These are phyloP conservation scores for Aegilops longissima DNA, from an alignment of 176 grass and related monocot species.

Conservation along the genomic window DNA sequence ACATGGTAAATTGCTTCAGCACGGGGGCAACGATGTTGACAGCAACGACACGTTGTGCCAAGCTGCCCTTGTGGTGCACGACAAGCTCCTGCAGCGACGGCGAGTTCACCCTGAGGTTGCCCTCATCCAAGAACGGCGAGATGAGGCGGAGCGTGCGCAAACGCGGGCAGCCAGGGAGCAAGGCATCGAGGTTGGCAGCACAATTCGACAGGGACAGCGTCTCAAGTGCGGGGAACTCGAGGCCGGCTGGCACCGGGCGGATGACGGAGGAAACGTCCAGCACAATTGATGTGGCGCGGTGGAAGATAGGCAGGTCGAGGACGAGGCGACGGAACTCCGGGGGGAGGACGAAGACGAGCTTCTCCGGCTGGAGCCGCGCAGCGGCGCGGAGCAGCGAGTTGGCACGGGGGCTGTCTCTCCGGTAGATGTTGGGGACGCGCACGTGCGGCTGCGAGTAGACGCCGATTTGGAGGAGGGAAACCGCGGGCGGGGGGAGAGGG, in stretches of 20 bases:
- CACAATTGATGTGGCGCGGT: background rate
- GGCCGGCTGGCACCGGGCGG: background rate
- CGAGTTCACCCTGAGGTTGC: background rate
- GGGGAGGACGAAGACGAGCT: background rate
- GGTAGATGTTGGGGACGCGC: background rate
- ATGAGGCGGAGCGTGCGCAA: no score
- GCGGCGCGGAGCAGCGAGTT: background rate
- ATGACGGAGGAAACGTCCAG: background rate
- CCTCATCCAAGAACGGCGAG: background rate
- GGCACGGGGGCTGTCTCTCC: background rate
- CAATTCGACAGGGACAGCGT: background rate
- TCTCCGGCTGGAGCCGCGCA: background rate
- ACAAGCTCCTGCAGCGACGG: background rate
- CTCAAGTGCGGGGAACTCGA: background rate
- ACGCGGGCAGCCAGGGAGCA: no score
- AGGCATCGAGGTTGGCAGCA: background rate
- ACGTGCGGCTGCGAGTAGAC: background rate
- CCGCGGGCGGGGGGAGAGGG: background rate
- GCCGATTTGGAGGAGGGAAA: background rate
- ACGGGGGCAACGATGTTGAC: background rate
- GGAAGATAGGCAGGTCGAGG: background rate
- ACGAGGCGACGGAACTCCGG: background rate
- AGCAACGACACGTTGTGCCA: background rate
- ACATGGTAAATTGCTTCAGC: background rate
- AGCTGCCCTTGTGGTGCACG: background rate